Evolutionary conservation across 768 basidiomycete genomes (phyloP), one percentile per base, ranked within the genome.

Genomic region (Amanita phalloides): DNA sequence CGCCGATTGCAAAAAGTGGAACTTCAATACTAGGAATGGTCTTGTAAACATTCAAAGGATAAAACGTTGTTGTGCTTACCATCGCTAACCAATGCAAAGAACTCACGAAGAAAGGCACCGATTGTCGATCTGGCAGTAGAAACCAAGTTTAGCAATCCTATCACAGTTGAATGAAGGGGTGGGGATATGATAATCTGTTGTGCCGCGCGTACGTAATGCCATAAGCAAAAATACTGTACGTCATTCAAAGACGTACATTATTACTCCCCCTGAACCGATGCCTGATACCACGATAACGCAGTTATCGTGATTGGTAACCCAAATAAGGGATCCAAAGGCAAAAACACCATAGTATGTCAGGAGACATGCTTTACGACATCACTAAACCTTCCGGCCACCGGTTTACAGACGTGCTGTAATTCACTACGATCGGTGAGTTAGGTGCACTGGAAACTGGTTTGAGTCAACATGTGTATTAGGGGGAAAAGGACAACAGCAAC

Each of bases 41-140:
- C 77, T 78, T 38, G 10, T 28, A 11, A 32, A 10, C 10, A 32
- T 21, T 2, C 21, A 26, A 2, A 21, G 30, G 32, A 5, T 28
- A 14, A 9, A 35, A 30, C 33, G 8, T 10, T 3, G 23, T 20
- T 41, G 25, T 9, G 56, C 60, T 7, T 48, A 78, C 80, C 82
- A 84, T 61, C 82, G 64, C 84, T 83, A 86, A 4, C 82, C 82
- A 38, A 83, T 75, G 8, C 71, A 2, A 86, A 64, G 36, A 78
- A 70, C 4, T 82, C 82, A 9, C 83, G 82, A 0, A 83, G 62
- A 2, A 82, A 81, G 2, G 82, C 81, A 9, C 84, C 84, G 0
- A 70, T 66, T 0, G 76, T 73, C 21, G 77, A 77, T 8, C 84
- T 82, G 13, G 68, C 62, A 0, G 81, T 76, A 53, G 71, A 84